A percentile compares a stretch with the other conserved stretches of the same genome.
These are phyloP conservation scores for Amaranthus palmeri DNA, from an alignment of 148 eudicot species.

Conservation along the genomic window DNA sequence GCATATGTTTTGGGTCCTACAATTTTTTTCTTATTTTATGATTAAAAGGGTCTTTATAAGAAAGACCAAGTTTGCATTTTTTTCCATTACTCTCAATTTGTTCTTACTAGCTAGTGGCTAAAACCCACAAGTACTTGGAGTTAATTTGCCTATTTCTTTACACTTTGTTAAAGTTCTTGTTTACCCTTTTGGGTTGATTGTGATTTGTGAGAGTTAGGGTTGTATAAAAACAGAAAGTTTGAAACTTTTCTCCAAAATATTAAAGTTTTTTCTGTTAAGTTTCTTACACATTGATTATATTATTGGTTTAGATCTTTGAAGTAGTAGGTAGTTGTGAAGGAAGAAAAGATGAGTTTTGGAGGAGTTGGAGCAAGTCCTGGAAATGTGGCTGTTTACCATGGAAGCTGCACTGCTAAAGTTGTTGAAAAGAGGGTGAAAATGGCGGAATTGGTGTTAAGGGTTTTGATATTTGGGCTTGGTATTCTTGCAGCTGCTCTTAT, in stretches of 20 bases:
- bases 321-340: neutral
- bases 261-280: too few relatives aligned
- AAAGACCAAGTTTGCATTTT: constrained; percentile 2
- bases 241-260: neutral
- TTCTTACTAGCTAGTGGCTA: neutral
- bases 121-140: too few relatives aligned
- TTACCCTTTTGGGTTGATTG: neutral
- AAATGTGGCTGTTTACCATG: constrained; percentile 56
- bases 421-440: constrained; percentile 58
- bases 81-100: too few relatives aligned
- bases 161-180: constrained; percentile 1
- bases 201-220: neutral
- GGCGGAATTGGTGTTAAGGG: constrained; percentile 65
- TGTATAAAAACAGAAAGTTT: neutral
- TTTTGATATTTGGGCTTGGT: constrained; percentile 52
- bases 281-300: neutral
- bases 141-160: neutral
- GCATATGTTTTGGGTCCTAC: neutral
- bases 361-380: constrained; percentile 61
- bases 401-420: constrained; percentile 39
- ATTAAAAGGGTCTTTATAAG: neutral
- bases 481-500: constrained; percentile 63
- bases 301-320: neutral
- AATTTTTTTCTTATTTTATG: neutral
- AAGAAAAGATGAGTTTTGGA: neutral